Percentiles rank a stretch among this genome's conserved stretches.
These are phyloP conservation scores for Teratosphaeria gauchensis DNA, from an alignment of 2,329 filamentous ascomycete genomes.

Conservation along the genomic window DNA sequence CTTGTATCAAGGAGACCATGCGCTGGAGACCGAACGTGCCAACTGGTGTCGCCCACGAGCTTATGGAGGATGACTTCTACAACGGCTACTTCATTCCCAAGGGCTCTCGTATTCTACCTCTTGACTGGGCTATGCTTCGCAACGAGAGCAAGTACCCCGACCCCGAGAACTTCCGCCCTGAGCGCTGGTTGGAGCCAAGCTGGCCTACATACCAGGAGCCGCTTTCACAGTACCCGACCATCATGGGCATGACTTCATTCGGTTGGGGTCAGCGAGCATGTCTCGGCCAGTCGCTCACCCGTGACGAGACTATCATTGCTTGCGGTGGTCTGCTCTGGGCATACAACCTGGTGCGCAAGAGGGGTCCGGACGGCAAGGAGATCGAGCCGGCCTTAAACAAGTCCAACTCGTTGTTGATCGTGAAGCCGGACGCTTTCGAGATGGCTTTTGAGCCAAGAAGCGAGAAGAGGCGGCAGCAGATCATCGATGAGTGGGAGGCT, in stretches of 20 bases:
- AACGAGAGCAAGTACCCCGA: constrained; percentile 22
- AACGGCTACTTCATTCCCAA: constrained; percentile 22
- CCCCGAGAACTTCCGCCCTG: constrained; percentile 22
- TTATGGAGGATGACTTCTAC: constrained; percentile 20
- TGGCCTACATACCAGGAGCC: constrained; percentile 27
- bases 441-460: constrained; percentile 46
- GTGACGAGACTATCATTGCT: constrained; percentile 48
- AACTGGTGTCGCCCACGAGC: constrained; percentile 19
- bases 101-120: constrained; percentile 13
- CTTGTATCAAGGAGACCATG: constrained; percentile 50
- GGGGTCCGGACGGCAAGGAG: constrained; percentile 12
- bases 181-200: constrained; percentile 23
- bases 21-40: constrained; percentile 49
- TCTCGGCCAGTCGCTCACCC: constrained; percentile 46
- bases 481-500: constrained; percentile 30
- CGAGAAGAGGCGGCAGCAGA: constrained; percentile 29
- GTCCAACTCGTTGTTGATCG: constrained; percentile 47
- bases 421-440: constrained; percentile 47
- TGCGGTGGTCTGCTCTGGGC: constrained; percentile 42
- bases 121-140: constrained; percentile 17
- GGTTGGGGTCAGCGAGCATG: constrained; percentile 25
- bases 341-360: constrained; percentile 41
- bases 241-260: constrained; percentile 21
- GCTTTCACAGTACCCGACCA: constrained; percentile 24
- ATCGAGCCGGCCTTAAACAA: constrained; percentile 36